Conservation (phyloP, 805 yeast species). For the Zygoascus biomembranicola region DNA sequence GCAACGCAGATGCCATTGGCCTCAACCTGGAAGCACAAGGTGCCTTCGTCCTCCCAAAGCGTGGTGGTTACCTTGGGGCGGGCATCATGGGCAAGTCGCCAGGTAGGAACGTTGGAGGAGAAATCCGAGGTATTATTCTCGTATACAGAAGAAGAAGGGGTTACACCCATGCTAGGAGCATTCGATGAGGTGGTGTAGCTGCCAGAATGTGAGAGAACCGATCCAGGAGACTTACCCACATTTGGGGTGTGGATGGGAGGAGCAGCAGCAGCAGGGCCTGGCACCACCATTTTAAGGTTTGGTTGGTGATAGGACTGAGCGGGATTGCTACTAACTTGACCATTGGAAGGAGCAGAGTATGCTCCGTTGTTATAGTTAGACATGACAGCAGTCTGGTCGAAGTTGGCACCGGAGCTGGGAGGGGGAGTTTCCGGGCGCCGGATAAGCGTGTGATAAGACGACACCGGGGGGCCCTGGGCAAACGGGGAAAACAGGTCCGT, state of each 20-base stretch:
- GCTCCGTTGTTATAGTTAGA: background rate
- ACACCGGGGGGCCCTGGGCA: too few relatives aligned
- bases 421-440: too few relatives aligned
- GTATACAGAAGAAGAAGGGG: background rate
- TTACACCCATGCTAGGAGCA: background rate
- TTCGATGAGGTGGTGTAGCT: background rate
- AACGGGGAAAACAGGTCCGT: too few relatives aligned
- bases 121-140: background rate
- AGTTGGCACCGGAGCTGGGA: background rate
- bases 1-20: slow-evolving; percentile 75
- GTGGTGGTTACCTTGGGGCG: slow-evolving; percentile 63
- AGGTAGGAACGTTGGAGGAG: background rate
- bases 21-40: slow-evolving; percentile 78
- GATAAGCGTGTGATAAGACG: too few relatives aligned
- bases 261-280: background rate
- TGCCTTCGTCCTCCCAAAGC: slow-evolving; percentile 87
- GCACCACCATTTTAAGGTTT: background rate
- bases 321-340: background rate
- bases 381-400: background rate
- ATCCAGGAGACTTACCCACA: background rate
- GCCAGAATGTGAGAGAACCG: background rate
- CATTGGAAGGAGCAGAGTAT: background rate
- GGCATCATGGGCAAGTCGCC: background rate
- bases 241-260: background rate
- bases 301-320: background rate